Base-by-base conservation (phyloP, 106 monocot genomes). In the Dioscorea alata region DNA sequence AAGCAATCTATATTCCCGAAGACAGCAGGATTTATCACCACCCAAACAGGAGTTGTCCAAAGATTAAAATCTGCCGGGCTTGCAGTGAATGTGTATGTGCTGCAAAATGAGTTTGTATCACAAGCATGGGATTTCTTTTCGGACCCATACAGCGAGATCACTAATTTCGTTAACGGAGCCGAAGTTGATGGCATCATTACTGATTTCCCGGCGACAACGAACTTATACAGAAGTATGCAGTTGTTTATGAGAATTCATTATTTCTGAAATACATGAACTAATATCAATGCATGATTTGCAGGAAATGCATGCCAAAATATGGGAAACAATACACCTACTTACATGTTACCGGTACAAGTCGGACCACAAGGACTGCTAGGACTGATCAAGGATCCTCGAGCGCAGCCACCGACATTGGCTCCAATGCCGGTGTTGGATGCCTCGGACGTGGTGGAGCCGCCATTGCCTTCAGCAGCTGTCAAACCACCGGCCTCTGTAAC, bases 61-160 rank as follows among this genome's bases (percentile, higher is more conserved):
- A 79, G 59, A 61, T 71, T 96, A 3, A 76, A 86, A 23, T 35
- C 60, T 12, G 82, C 42, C 4, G 86, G 84, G 18, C 75, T 96
- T 31, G 34, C 65, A 1, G 88, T 96, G 28, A 86, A 86, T 78
- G 88, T 69, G 0, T 82, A 84, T 78, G 19, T 74, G 20, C 57
- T 96, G 13, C 23, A 6, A 64, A 96, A 96, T 50, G 95, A 96
- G 70, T 91, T 80, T 76, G 48, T 77, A 21, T 73, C 79, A 35
- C 71, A 76, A 34, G 70, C 83, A 20, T 91, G 82, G 88, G 95
- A 96, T 69, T 91, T 82, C 67, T 91, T 83, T 14, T 66, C 75
- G 6, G 95, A 96, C 68, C 80, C 88, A 28, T 72, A 59, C 23
- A 82, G 82, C 50, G 84, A 96, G 73, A 81, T 88, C 28, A 88